Evolutionary conservation across 1,139 yeast genomes (phyloP).

Genomic region (Scheffersomyces quercinus): DNA sequence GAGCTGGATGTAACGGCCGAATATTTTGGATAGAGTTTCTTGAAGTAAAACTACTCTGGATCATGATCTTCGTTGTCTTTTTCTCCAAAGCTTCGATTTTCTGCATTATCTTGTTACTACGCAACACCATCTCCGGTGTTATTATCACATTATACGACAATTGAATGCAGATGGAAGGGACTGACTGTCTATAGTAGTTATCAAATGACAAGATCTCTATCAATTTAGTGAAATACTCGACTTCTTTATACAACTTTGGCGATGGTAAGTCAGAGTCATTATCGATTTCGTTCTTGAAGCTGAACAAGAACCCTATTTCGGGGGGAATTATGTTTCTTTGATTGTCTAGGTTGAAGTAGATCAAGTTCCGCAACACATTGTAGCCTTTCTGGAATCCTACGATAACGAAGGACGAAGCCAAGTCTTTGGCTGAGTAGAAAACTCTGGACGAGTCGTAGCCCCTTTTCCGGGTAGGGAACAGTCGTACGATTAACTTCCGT

Average conservation of each 20-base stretch:
- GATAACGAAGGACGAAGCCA: constrained; percentile 8
- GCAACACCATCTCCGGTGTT: constrained; percentile 5
- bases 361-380: constrained; percentile 11
- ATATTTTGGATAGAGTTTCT: constrained; percentile 5
- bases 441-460: constrained; percentile 10
- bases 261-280: neutral
- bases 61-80: constrained; percentile 16
- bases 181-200: constrained; percentile 12
- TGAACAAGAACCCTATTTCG: constrained; percentile 15
- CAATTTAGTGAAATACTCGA: constrained; percentile 13
- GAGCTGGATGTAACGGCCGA: constrained; percentile 9
- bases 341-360: constrained; percentile 11
- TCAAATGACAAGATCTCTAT: constrained; percentile 22
- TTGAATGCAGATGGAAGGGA: constrained; percentile 15
- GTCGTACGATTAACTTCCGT: constrained; percentile 6
- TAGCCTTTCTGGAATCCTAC: constrained; percentile 15
- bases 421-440: constrained; percentile 8
- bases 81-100: constrained; percentile 15
- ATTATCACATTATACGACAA: constrained; percentile 13
- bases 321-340: constrained; percentile 12
- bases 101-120: constrained; percentile 12
- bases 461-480: neutral
- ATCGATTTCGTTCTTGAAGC: constrained; percentile 1
- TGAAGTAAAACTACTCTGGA: constrained; percentile 12
- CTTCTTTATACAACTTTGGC: constrained; percentile 2